Base-by-base conservation (phyloP, 2,329 filamentous ascomycete genomes). In the Monosporascus sp. region DNA sequence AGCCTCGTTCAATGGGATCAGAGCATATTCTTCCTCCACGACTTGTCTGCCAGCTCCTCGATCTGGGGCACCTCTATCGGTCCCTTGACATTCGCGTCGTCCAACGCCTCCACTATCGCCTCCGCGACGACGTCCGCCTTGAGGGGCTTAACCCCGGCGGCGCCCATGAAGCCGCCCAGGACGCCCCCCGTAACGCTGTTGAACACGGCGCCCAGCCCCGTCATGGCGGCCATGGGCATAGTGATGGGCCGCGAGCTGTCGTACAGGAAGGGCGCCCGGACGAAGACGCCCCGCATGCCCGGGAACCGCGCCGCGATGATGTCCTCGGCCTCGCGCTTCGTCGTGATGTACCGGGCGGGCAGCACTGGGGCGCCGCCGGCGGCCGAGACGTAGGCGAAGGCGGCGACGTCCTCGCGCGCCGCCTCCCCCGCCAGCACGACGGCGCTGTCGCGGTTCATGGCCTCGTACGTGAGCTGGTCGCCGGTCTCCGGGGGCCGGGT, bases 381-480 rank as follows among this genome's bases (percentile, higher is more conserved):
- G 2, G 94, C 94, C 37, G 91, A 96, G 56, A 99, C 87, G 76
- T 90, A 97, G 55, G 87, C 84, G 68, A 96, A 97, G 0, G 85
- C 83, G 18, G 78, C 73, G 15, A 87, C 86, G 37, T 83, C 78
- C 55, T 83, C 82, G 36, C 74, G 74, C 25, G 80, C 79, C 2
- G 91, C 85, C 67, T 93, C 89, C 65, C 87, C 84, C 15, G 93
- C 94, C 15, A 97, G 79, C 51, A 87, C 81, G 56, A 97, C 83
- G 48, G 93, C 93, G 74, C 77, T 83, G 73, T 97, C 93, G 53
- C 94, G 83, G 74, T 99, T 99, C 90, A 99, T 97, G 56, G 91
- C 79, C 75, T 97, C 94, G 75, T 99, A 99, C 18, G 93, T 97
- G 64, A 96, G 78, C 72, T 94, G 88, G 25, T 86, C 85, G 61